Evolutionary conservation across 257 asterid species (phyloP).

Genomic region (Knoxia roxburghii): DNA sequence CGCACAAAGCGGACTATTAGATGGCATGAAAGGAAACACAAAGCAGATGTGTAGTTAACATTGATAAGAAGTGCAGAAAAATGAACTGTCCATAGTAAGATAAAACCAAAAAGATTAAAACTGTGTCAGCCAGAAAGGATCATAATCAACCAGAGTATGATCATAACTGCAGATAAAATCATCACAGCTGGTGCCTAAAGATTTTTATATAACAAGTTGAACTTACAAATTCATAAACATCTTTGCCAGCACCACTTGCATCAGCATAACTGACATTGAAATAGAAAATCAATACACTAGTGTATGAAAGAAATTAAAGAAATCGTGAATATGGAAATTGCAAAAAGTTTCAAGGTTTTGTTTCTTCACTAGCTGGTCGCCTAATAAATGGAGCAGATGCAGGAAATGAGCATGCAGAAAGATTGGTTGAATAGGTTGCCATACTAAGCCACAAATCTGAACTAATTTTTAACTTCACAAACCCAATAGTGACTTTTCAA

Average conservation of each 20-base stretch:
- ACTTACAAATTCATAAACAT: slow-evolving; percentile 61
- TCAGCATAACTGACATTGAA: slow-evolving; percentile 51
- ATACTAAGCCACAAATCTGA: neutral
- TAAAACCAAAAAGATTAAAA: neutral
- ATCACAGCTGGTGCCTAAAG: neutral
- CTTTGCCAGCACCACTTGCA: slow-evolving; percentile 61
- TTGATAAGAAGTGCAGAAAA: neutral
- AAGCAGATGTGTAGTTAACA: neutral
- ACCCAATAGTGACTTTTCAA: neutral
- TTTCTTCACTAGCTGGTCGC: neutral
- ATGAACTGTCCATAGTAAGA: neutral
- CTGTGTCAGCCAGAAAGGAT: neutral
- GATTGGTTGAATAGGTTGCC: neutral
- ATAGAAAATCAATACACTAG: slow-evolving; percentile 11
- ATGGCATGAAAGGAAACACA: neutral
- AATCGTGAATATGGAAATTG: slow-evolving; percentile 1
- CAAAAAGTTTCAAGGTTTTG: neutral
- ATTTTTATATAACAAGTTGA: slow-evolving; percentile 7
- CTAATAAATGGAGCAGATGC: neutral
- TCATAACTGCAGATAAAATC: too few relatives aligned
- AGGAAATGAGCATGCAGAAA: neutral
- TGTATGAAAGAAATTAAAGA: neutral
- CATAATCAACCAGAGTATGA: neutral
- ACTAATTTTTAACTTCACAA: neutral
- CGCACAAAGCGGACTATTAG: neutral